phyloP scores from a whole-genome alignment of 164 flowering plant species.

The Chimonanthus salicifolius region DNA sequence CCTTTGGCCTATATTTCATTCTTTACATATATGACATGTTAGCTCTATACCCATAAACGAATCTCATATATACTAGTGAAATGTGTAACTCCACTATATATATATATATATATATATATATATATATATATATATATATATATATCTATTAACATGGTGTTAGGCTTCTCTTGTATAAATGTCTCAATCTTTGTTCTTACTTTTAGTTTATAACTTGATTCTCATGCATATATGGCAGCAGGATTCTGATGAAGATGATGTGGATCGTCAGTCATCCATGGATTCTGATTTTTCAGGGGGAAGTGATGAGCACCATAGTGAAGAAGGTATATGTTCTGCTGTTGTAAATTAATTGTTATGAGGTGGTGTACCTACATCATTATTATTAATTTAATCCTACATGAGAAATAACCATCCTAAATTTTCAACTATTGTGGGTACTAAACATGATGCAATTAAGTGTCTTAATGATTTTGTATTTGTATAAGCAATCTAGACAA shows the following conservation, averaged over 20 bases:
- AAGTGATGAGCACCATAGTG: constrained; percentile 29
- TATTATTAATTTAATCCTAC: too few species aligned
- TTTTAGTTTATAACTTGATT: neutral
- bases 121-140: too few species aligned
- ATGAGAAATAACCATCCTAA: neutral
- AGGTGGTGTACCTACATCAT: neutral
- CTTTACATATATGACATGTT: too few species aligned
- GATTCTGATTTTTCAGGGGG: constrained; percentile 39
- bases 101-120: too few species aligned
- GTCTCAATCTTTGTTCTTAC: neutral
- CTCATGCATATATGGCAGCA: constrained; percentile 10
- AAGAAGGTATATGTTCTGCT: constrained; percentile 34
- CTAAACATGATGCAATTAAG: neutral
- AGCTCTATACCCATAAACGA: too few species aligned
- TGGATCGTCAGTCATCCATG: constrained; percentile 19
- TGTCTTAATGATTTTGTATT: neutral
- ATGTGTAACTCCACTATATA: too few species aligned
- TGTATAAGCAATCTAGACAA: neutral
- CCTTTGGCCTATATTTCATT: too few species aligned
- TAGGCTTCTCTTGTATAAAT: neutral
- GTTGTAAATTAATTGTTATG: neutral
- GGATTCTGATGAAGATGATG: constrained; percentile 41
- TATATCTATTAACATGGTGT: too few species aligned
- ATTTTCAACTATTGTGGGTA: neutral
- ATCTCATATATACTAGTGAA: too few species aligned